Percentiles rank a stretch among this genome's conserved stretches.
These are phyloP conservation scores for Grigorovia humatica DNA, from an alignment of 805 yeast genomes.

Conservation along the genomic window DNA sequence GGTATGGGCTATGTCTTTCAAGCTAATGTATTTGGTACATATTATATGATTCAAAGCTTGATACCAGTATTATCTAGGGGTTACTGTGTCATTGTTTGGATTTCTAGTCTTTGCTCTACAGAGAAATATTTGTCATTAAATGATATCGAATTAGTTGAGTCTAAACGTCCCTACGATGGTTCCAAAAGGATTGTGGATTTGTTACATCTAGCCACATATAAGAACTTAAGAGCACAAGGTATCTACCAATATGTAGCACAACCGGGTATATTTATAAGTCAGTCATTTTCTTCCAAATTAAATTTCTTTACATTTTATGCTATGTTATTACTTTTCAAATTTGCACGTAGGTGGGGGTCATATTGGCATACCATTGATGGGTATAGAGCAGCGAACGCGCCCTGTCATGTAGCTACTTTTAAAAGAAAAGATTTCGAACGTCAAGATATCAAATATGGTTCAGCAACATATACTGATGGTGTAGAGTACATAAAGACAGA, in stretches of 20 bases:
- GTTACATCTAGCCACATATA: conserved; percentile 62
- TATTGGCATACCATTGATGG: conserved; percentile 85
- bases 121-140: conserved; percentile 61
- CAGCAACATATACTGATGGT: conserved; percentile 60
- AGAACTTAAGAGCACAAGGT: conserved; percentile 38
- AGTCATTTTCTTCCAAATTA: conserved; percentile 63
- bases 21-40: conserved; percentile 92
- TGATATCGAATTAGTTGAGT: conserved; percentile 60
- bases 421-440: conserved; percentile 33
- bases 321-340: conserved; percentile 72
- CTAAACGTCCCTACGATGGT: conserved; percentile 75
- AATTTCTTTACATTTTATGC: conserved; percentile 73
- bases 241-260: conserved; percentile 72
- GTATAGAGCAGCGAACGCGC: conserved; percentile 81
- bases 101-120: conserved; percentile 71
- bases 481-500: conserved; percentile 46
- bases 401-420: conserved; percentile 50
- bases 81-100: conserved; percentile 70
- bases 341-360: conserved; percentile 74
- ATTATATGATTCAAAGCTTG: conserved; percentile 63
- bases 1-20: conserved; percentile 83
- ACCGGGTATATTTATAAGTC: conserved; percentile 91
- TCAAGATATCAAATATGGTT: conserved; percentile 56
- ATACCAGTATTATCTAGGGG: conserved; percentile 38
- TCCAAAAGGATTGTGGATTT: conserved; percentile 81